Percentiles rank a stretch among this genome's conserved stretches.
Evolutionary conservation across 768 basidiomycete species (phyloP).

Genomic region (Calocybe cyanea): DNA sequence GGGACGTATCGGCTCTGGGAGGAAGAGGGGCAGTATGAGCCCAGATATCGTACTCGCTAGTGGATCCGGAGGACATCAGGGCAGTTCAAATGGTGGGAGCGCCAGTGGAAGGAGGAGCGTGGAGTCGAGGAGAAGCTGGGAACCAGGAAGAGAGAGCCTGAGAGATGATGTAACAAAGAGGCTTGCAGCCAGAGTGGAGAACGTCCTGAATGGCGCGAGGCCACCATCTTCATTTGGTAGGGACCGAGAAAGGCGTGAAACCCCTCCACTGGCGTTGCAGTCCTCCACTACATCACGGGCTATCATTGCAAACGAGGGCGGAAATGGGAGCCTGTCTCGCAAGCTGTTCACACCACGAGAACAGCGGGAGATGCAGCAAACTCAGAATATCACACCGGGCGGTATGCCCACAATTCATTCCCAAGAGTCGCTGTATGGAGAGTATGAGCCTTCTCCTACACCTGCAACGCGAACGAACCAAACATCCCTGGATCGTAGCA

Average conservation of each 20-base stretch:
- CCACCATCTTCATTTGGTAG: not conserved
- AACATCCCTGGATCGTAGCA: conserved; percentile 35
- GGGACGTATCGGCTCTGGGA: conserved; percentile 22
- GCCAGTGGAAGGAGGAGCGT: conserved; percentile 44
- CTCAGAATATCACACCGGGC: not conserved
- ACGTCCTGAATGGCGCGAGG: not conserved
- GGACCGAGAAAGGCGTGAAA: not conserved
- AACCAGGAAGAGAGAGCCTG: conserved; percentile 10
- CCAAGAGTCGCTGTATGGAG: conserved; percentile 36
- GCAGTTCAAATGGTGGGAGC: conserved; percentile 23
- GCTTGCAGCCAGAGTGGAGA: not conserved
- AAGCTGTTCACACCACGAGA: conserved; percentile 58
- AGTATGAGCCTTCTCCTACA: conserved; percentile 40
- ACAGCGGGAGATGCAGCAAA: conserved; percentile 39
- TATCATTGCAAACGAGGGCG: not conserved
- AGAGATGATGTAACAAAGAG: not conserved
- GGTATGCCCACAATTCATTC: conserved; percentile 36
- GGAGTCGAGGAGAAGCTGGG: conserved; percentile 57
- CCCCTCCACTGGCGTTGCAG: not conserved
- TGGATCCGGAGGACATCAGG: conserved; percentile 14
- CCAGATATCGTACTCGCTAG: conserved; percentile 19
- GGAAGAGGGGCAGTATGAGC: conserved; percentile 23
- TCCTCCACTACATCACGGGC: not conserved
- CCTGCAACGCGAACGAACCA: conserved; percentile 31
- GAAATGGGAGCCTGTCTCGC: conserved; percentile 26